phyloP scores from a whole-genome alignment of 305 asterid species.

The Ajuga reptans region DNA sequence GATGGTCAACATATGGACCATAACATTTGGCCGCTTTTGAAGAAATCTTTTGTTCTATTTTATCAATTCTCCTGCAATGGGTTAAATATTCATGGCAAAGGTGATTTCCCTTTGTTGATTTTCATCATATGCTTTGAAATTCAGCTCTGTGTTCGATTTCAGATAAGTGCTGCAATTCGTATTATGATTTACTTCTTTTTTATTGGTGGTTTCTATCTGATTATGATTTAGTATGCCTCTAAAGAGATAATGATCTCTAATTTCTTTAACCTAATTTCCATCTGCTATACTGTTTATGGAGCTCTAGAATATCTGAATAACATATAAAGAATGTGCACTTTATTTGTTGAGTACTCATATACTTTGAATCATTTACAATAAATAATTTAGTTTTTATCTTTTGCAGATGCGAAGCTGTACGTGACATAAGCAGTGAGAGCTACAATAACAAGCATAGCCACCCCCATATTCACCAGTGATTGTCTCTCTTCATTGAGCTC shows the following conservation, averaged over 20 bases:
- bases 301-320: conserved; percentile 5
- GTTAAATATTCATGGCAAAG: background rate
- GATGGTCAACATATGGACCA: conserved; percentile 9
- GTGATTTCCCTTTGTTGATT: background rate
- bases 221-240: background rate
- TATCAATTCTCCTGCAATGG: background rate
- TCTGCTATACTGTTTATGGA: background rate
- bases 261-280: background rate
- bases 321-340: conserved; percentile 5
- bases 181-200: background rate
- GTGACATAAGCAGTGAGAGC: conserved; percentile 53
- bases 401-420: conserved; percentile 32
- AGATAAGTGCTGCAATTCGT: background rate
- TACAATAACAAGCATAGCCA: conserved; percentile 55
- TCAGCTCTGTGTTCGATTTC: background rate
- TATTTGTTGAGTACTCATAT: conserved; percentile 1
- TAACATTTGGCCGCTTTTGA: conserved; percentile 1
- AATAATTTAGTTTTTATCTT: conserved; percentile 21
- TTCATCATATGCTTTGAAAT: background rate
- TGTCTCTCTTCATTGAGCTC: conserved; percentile 56
- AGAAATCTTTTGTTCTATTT: background rate
- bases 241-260: background rate
- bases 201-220: background rate
- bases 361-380: conserved; percentile 5
- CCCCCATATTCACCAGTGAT: conserved; percentile 61